phyloP scores from a whole-genome alignment of 2,329 filamentous ascomycete genomes.

The Aspergillus sp. region DNA sequence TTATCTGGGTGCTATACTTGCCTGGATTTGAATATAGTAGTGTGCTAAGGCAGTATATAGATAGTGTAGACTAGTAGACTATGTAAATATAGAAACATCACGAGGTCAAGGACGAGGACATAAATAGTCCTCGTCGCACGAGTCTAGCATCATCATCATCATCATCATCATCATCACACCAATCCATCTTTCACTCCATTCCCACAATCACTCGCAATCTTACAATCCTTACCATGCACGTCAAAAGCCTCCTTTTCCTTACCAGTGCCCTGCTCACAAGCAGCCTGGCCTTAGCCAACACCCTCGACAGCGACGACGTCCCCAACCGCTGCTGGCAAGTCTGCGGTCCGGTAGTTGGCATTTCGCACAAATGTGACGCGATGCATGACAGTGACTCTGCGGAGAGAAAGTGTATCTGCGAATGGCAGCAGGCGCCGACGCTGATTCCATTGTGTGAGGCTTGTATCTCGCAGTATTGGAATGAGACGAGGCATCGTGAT shows the following conservation, averaged over 20 bases:
- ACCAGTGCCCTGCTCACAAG: conserved; percentile 18
- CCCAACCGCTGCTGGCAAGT: conserved; percentile 21
- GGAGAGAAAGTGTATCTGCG: conserved; percentile 23
- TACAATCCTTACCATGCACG: conserved; percentile 12
- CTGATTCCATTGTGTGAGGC: conserved; percentile 26
- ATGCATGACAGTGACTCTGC: conserved; percentile 18
- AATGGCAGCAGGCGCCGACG: conserved; percentile 19
- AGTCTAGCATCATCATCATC: conserved; percentile 1
- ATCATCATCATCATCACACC: too few relatives aligned
- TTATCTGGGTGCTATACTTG: neutral
- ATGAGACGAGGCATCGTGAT: conserved; percentile 7
- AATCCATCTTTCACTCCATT: neutral
- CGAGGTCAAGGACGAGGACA: neutral
- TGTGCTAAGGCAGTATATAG: too few relatives aligned
- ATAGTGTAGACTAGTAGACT: too few relatives aligned
- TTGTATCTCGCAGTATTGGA: conserved; percentile 23
- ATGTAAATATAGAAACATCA: neutral
- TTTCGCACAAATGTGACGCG: conserved; percentile 18
- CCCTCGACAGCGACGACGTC: conserved; percentile 23
- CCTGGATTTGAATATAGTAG: too few relatives aligned
- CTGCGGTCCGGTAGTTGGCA: conserved; percentile 19
- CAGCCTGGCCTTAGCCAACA: conserved; percentile 16
- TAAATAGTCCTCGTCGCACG: neutral
- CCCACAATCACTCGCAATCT: neutral
- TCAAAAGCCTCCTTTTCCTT: conserved; percentile 17